Base-by-base conservation (phyloP, 352 stramenopile species). In the Phytophthora tubulina region DNA sequence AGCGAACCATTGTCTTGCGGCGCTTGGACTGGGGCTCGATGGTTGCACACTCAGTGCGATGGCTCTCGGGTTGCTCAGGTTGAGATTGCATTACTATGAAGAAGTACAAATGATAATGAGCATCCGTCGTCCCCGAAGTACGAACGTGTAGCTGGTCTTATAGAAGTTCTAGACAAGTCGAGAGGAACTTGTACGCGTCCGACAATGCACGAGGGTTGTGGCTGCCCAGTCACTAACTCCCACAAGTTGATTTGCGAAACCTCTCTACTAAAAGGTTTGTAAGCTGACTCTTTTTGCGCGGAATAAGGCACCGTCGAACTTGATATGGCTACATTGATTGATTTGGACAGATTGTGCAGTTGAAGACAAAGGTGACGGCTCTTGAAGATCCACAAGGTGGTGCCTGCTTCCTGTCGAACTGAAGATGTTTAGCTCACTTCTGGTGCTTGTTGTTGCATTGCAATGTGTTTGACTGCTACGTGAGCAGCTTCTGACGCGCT, bases 361-460 rank as follows among this genome's bases (percentile, higher is more conserved):
- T 49, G 15, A 49, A 35, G 21, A 21, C 2, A 42, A 3, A 31
- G 6, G 41, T 54, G 48, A 21, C 57, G 56, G n/a, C 65, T 39
- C 65, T 72, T 72, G 49, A 67, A 68, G 65, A 63, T 63, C 49
- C 48, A 38, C 27, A 17, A 17, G 53, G 63, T 70, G 38, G 21
- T 27, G 30, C 8, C 3, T 35, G n/a, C 9, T 66, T 57, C 35
- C 17, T 57, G 49, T 38, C 36, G 14, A 36, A 9, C 2, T 59
- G 59, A 17, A 5, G 11, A 10, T 13, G n/a, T 33, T 6, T 46
- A 17, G 3, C 6, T 36, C n/a, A 2, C 10, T 42, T 63, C 15
- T 64, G 30, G 14, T 14, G 14, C 33, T 63, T 70, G 32, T 0
- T 35, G 32, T 27, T 54, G 33, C 42, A 33, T 62, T 57, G 21